These are phyloP conservation scores for Kodamaea sagamina DNA, from an alignment of 805 yeast species.

Conservation along the genomic window DNA sequence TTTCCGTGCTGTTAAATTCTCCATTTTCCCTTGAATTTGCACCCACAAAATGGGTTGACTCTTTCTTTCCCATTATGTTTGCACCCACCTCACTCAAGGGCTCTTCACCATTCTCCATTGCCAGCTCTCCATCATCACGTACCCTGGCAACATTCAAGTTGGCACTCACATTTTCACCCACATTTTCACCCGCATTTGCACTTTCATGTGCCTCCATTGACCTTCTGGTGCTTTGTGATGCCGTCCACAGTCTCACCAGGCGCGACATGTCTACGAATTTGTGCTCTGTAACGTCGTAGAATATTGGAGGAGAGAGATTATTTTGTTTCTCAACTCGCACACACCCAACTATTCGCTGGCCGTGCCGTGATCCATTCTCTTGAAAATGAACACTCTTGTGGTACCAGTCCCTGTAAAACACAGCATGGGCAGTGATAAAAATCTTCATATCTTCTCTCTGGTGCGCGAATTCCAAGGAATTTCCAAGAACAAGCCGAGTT, in stretches of 20 bases:
- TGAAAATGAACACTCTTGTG: constrained; percentile 12
- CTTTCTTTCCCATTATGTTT: too few relatives aligned
- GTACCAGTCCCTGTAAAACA: constrained; percentile 42
- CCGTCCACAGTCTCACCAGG: neutral
- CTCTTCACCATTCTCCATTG: too few relatives aligned
- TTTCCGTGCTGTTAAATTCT: too few relatives aligned
- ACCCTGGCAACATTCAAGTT: too few relatives aligned
- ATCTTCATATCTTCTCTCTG: constrained; percentile 18
- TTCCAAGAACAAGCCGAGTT: constrained; percentile 6
- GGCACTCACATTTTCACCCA: too few relatives aligned
- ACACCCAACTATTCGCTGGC: constrained; percentile 9
- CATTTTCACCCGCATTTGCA: too few relatives aligned
- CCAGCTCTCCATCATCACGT: too few relatives aligned
- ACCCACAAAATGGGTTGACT: too few relatives aligned
- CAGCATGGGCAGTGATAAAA: constrained; percentile 25
- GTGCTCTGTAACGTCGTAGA: constrained; percentile 1
- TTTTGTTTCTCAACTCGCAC: constrained; percentile 10
- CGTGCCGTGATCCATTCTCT: constrained; percentile 3
- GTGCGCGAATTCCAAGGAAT: constrained; percentile 7
- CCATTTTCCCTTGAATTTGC: too few relatives aligned
- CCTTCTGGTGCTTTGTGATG: neutral
- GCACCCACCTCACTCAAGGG: too few relatives aligned
- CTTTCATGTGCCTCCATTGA: too few relatives aligned
- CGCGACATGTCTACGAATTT: constrained; percentile 3
- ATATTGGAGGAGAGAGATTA: neutral